phyloP scores from a whole-genome alignment of 192 early-diverging fungal genomes.

The Oehlia diaphana region DNA sequence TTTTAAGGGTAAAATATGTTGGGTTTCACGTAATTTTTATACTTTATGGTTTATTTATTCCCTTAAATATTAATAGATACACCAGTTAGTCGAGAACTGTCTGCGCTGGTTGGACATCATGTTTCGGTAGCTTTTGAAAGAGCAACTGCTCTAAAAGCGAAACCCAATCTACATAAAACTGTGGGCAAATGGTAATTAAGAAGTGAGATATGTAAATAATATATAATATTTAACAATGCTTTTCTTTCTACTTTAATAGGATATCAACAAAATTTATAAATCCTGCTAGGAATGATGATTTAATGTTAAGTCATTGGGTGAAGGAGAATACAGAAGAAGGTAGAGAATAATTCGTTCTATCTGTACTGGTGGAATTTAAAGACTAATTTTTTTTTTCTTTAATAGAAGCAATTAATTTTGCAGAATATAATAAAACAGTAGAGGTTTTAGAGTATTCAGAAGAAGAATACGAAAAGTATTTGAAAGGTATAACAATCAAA shows the following conservation, averaged over 20 bases:
- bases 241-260: constrained; percentile 40
- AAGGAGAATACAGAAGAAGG: constrained; percentile 64
- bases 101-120: not conserved
- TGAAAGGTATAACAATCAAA: constrained; percentile 44
- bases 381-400: not conserved
- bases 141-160: constrained; percentile 63
- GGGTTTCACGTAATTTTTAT: not conserved
- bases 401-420: constrained; percentile 66
- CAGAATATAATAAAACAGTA: constrained; percentile 74
- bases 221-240: no score
- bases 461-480: constrained; percentile 81
- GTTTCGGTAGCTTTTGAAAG: constrained; percentile 55
- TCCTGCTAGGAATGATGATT: constrained; percentile 73
- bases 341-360: constrained; percentile 12
- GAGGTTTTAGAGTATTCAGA: constrained; percentile 72
- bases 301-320: constrained; percentile 78
- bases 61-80: not conserved
- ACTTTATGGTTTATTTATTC: not conserved
- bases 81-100: not conserved
- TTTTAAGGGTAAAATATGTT: not conserved
- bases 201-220: no score
- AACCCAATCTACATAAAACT: constrained; percentile 68
- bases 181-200: constrained; percentile 61
- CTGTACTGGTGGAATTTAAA: not conserved
- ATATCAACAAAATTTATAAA: constrained; percentile 68